Percentiles rank a stretch among this genome's conserved stretches.
Conservation (phyloP, 352 stramenopile genomes). For the Phytophthora agathidicida region DNA sequence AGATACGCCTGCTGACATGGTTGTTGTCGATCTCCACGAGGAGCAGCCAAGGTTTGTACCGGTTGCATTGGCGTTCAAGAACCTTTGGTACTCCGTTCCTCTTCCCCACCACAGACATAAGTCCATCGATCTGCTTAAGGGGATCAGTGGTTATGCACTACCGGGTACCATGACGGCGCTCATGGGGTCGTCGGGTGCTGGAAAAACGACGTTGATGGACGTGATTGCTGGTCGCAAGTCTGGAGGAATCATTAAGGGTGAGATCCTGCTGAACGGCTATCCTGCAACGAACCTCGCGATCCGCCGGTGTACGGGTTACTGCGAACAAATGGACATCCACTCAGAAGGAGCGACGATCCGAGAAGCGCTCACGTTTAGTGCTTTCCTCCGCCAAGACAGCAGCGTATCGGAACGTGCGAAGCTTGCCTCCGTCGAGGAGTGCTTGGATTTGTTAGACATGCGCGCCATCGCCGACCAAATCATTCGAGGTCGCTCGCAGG, state of each 20-base stretch:
- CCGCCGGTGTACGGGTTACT: slow-evolving; percentile 40
- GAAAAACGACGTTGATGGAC: slow-evolving; percentile 68
- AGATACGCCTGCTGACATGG: slow-evolving; percentile 1
- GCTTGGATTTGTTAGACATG: slow-evolving; percentile 40
- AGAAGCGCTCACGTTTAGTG: slow-evolving; percentile 89
- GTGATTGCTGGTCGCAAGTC: slow-evolving; percentile 89
- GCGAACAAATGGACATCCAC: slow-evolving; percentile 27
- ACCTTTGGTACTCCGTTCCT: slow-evolving; percentile 39
- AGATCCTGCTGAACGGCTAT: slow-evolving; percentile 56
- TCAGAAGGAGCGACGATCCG: slow-evolving; percentile 65
- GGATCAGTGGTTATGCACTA: slow-evolving; percentile 52
- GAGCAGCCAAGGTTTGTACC: slow-evolving; percentile 24
- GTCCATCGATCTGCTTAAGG: slow-evolving; percentile 73
- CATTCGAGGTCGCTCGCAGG: slow-evolving; percentile 39
- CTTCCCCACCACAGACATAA: slow-evolving; percentile 13
- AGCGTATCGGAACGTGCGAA: slow-evolving; percentile 33
- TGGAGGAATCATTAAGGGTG: slow-evolving; percentile 57
- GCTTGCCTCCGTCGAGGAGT: slow-evolving; percentile 35
- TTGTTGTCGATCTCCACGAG: slow-evolving; percentile 18
- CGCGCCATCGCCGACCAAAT: slow-evolving; percentile 41
- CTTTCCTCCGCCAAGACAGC: slow-evolving; percentile 67
- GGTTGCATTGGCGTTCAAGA: slow-evolving; percentile 39
- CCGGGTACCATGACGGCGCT: slow-evolving; percentile 55
- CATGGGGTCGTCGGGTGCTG: slow-evolving; percentile 63
- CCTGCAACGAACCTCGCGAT: slow-evolving; percentile 30